phyloP scores from a whole-genome alignment of 1,139 yeast genomes.

The Yamadazyma aaseri region DNA sequence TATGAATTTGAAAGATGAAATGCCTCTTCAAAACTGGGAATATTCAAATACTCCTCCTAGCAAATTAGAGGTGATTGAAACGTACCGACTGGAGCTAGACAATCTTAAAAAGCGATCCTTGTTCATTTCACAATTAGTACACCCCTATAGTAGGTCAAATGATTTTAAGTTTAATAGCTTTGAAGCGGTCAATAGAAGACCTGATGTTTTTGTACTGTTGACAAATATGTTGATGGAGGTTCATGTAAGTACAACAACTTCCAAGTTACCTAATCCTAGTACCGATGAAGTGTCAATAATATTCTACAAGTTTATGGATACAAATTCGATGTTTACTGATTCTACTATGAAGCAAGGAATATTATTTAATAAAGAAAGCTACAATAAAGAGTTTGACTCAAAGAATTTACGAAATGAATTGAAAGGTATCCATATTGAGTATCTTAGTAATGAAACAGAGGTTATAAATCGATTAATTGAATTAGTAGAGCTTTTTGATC shows the following conservation, averaged over 20 bases:
- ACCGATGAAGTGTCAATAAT: constrained; percentile 57
- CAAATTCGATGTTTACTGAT: constrained; percentile 28
- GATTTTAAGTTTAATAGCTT: constrained; percentile 35
- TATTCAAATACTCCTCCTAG: constrained; percentile 32
- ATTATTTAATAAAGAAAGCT: constrained; percentile 13
- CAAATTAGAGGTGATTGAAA: constrained; percentile 24
- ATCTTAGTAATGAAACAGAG: constrained; percentile 51
- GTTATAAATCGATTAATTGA: constrained; percentile 55
- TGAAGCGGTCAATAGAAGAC: constrained; percentile 34
- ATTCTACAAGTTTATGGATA: constrained; percentile 60
- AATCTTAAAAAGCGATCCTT: constrained; percentile 30
- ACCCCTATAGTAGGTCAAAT: constrained; percentile 38
- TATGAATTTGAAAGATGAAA: constrained; percentile 1
- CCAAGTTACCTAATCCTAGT: constrained; percentile 63
- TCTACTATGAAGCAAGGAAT: constrained; percentile 18
- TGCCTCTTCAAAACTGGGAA: constrained; percentile 23
- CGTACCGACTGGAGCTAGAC: constrained; percentile 18
- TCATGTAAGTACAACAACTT: constrained; percentile 55
- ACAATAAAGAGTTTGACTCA: constrained; percentile 1
- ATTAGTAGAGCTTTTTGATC: constrained; percentile 67
- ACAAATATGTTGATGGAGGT: constrained; percentile 64
- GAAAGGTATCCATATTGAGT: constrained; percentile 20
- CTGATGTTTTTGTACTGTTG: constrained; percentile 48
- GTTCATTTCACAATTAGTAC: constrained; percentile 48
- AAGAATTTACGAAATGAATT: constrained; percentile 1